Conservation (phyloP, 1,139 yeast species). For the Sugiyamaella neomexicana region DNA sequence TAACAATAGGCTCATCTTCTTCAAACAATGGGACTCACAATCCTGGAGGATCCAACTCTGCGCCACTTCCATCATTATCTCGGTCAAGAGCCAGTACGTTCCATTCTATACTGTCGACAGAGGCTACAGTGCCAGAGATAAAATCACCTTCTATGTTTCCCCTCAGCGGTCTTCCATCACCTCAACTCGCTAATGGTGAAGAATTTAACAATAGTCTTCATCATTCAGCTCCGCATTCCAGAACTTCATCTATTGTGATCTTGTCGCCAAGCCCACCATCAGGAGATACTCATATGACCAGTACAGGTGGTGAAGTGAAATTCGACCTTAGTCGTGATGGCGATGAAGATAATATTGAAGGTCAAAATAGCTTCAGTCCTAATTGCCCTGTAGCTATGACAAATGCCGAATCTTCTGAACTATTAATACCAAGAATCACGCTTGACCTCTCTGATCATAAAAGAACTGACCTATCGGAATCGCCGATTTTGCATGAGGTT, state of each 20-base stretch:
- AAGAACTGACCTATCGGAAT: background rate
- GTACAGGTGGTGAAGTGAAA: background rate
- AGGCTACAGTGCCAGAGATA: background rate
- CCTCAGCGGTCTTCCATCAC: slow-evolving; percentile 1
- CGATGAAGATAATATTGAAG: background rate
- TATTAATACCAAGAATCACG: slow-evolving; percentile 5
- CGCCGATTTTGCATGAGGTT: background rate
- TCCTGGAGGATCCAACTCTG: slow-evolving; percentile 4
- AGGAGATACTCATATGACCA: background rate
- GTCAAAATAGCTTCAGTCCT: background rate
- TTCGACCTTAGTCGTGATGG: background rate
- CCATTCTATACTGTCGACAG: background rate
- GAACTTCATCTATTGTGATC: slow-evolving; percentile 8
- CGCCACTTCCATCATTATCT: slow-evolving; percentile 1
- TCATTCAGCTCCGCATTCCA: slow-evolving; percentile 7
- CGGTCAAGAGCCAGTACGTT: slow-evolving; percentile 11
- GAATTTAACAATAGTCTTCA: background rate
- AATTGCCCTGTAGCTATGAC: background rate
- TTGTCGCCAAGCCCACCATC: background rate
- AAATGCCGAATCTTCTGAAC: background rate
- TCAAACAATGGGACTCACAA: background rate
- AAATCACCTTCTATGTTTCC: slow-evolving; percentile 5
- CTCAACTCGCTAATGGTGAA: background rate
- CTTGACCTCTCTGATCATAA: background rate
- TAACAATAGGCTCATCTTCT: background rate